Evolutionary conservation across 83 land plant species (phyloP), one percentile per base, ranked within the genome.

Genomic region (Picea mariana): DNA sequence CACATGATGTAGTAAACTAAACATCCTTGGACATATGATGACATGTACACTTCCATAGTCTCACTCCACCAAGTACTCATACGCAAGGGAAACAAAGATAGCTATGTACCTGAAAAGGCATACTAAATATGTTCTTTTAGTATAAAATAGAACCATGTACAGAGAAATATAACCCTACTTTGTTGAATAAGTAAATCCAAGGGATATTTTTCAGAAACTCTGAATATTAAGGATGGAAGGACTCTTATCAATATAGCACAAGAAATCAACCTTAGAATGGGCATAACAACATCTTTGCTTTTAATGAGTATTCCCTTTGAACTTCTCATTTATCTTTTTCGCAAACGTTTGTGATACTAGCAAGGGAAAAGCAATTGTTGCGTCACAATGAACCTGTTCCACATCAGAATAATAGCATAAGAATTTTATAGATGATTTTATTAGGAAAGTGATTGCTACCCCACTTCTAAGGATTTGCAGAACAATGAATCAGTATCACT

Each of bases 341-440:
- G 96, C 96, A 87, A 93, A 93, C 63, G 95, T 92, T 77, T 88
- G 91, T 12, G 96, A 92, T 17, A 93, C 96, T 49, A 93, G 86
- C 47, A 93, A 77, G 13, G 96, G 96, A 68, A 93, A 93, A 17
- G 96, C 96, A 78, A 93, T 93, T 13, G 95, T 93, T 81, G 94
- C 96, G 84, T 93, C 96, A 83, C 96, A 93, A 66, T 93, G 96
- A 9, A 93, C 95, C 95, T 91, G 89, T 4, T 47, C 26, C 59
- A 47, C 11, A 26, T 21, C 77, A 75, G n/a, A 47, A 9, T 1
- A 75, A 75, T 26, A 60, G 34, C 38, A 79, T 82, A 18, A 49
- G 9, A 26, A 42, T 6, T 18, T 55, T 75, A 23, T 38, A 71
- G 49, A 20, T 71, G 44, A 38, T n/a, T 38, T 3, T 40, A 71